Evolutionary conservation across 257 asterid genomes (phyloP).

Genomic region (Jacaranda mimosifolia): DNA sequence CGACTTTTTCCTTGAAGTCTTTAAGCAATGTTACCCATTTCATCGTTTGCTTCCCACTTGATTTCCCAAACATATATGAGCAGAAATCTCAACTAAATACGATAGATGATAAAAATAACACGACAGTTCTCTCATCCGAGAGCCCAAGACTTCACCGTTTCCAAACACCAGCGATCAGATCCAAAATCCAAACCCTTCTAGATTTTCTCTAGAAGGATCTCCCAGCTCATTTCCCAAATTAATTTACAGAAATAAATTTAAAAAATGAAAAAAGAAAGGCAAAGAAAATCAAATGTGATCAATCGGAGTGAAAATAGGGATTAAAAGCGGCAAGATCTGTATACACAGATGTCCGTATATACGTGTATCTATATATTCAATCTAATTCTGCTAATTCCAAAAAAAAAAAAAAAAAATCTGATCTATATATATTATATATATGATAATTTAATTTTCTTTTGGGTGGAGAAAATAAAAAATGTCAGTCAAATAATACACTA

Average conservation of each 20-base stretch:
- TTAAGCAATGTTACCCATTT: slow-evolving; percentile 98
- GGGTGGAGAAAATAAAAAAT: slow-evolving; percentile 32
- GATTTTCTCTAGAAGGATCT: slow-evolving; percentile 65
- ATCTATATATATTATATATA: slow-evolving; percentile 4
- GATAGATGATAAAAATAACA: slow-evolving; percentile 37
- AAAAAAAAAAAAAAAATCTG: slow-evolving; percentile 24
- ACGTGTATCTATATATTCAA: slow-evolving; percentile 32
- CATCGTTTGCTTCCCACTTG: slow-evolving; percentile 82
- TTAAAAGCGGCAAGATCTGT: slow-evolving; percentile 68
- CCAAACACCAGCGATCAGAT: slow-evolving; percentile 62
- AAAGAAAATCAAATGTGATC: slow-evolving; percentile 48
- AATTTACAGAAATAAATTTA: slow-evolving; percentile 31
- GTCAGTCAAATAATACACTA: slow-evolving; percentile 37
- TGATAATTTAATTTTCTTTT: slow-evolving; percentile 27
- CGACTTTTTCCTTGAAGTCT: slow-evolving; percentile 98
- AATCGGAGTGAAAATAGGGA: slow-evolving; percentile 52
- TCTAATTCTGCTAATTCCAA: slow-evolving; percentile 38
- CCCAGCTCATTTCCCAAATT: slow-evolving; percentile 57
- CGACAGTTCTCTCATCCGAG: slow-evolving; percentile 75
- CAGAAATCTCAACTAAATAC: slow-evolving; percentile 40
- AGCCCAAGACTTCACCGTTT: slow-evolving; percentile 48
- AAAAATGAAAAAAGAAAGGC: not conserved
- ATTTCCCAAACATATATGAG: slow-evolving; percentile 59
- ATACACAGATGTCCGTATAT: slow-evolving; percentile 28
- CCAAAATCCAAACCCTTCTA: slow-evolving; percentile 71